These are phyloP conservation scores for Boletus fagicola DNA, from an alignment of 768 basidiomycete genomes.

Conservation along the genomic window DNA sequence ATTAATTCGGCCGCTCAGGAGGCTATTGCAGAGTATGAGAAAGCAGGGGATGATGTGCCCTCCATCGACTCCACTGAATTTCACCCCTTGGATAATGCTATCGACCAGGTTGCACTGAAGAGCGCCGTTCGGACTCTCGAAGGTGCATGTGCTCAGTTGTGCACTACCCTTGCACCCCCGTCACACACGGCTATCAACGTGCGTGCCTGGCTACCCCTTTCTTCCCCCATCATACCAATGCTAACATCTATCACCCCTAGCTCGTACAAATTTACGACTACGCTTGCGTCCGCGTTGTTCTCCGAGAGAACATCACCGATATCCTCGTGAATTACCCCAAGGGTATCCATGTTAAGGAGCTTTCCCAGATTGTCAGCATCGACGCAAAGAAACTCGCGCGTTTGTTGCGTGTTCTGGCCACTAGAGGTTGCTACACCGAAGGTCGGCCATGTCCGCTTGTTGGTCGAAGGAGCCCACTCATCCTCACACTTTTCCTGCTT, in stretches of 20 bases:
- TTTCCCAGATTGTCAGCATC: constrained; percentile 22
- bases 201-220: not conserved
- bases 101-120: constrained; percentile 25
- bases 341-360: constrained; percentile 32
- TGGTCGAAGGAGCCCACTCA: not conserved
- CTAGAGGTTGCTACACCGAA: constrained; percentile 33
- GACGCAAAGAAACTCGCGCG: constrained; percentile 31
- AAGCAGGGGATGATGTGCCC: constrained; percentile 27
- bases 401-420: constrained; percentile 30
- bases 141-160: constrained; percentile 38
- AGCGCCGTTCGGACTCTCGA: constrained; percentile 30
- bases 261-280: constrained; percentile 29
- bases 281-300: constrained; percentile 30
- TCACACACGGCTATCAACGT: constrained; percentile 35
- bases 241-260: constrained; percentile 3
- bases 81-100: constrained; percentile 36
- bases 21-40: constrained; percentile 36
- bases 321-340: constrained; percentile 28
- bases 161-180: constrained; percentile 36
- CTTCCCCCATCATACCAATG: not conserved
- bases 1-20: constrained; percentile 32
- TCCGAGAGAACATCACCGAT: constrained; percentile 30
- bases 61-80: constrained; percentile 34
- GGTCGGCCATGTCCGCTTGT: constrained; percentile 18
- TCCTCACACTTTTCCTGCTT: not conserved